These are phyloP conservation scores for Saccharomyces jurei DNA, from an alignment of 805 yeast genomes.

Conservation along the genomic window DNA sequence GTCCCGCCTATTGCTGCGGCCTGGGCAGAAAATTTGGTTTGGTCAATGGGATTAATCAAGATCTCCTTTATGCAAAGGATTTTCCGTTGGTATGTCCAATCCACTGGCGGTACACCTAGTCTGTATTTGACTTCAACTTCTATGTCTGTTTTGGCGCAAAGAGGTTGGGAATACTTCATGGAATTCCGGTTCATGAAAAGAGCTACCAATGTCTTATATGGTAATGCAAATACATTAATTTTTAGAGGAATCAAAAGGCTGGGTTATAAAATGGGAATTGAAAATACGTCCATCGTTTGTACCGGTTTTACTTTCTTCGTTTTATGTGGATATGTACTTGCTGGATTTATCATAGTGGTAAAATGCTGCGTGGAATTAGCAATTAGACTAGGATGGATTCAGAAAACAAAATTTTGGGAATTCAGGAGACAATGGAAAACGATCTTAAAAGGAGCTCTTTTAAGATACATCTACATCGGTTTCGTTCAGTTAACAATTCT, in stretches of 20 bases:
- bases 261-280: slow-evolving; percentile 67
- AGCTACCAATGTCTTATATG: slow-evolving; percentile 33
- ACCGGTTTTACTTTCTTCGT: slow-evolving; percentile 86
- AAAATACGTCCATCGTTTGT: slow-evolving; percentile 71
- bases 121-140: slow-evolving; percentile 54
- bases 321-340: slow-evolving; percentile 64
- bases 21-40: slow-evolving; percentile 86
- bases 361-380: slow-evolving; percentile 44
- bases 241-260: slow-evolving; percentile 80
- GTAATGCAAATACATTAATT: slow-evolving; percentile 53
- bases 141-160: slow-evolving; percentile 65
- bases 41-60: slow-evolving; percentile 90
- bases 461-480: slow-evolving; percentile 76
- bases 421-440: slow-evolving; percentile 49
- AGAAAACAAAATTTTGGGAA: slow-evolving; percentile 38
- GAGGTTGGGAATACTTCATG: slow-evolving; percentile 21
- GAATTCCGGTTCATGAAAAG: slow-evolving; percentile 30
- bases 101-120: slow-evolving; percentile 84
- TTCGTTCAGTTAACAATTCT: slow-evolving; percentile 73
- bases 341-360: slow-evolving; percentile 48
- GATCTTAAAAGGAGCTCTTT: slow-evolving; percentile 68
- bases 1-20: slow-evolving; percentile 89
- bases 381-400: slow-evolving; percentile 42
- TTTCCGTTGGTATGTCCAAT: slow-evolving; percentile 75
- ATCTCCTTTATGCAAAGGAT: slow-evolving; percentile 75